These are phyloP conservation scores for Yarrowia sp. DNA, from an alignment of 805 yeast genomes.

Conservation along the genomic window DNA sequence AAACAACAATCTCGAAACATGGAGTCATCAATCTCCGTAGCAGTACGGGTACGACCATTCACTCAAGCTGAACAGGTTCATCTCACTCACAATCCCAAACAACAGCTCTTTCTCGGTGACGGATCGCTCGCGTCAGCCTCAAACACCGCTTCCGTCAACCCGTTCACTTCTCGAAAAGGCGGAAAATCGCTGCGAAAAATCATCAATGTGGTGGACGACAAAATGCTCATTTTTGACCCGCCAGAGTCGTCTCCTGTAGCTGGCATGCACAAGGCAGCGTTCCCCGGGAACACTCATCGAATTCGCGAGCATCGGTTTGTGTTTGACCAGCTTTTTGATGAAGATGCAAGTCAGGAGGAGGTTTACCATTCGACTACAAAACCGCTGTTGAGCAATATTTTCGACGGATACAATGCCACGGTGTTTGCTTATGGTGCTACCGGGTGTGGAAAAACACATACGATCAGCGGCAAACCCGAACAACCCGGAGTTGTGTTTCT, in stretches of 20 bases:
- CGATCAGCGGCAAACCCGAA: slow-evolving; percentile 72
- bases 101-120: slow-evolving; percentile 51
- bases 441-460: slow-evolving; percentile 96
- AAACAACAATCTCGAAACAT: background rate
- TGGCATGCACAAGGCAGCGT: slow-evolving; percentile 46
- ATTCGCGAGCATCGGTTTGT: slow-evolving; percentile 74
- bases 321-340: slow-evolving; percentile 78
- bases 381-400: slow-evolving; percentile 67
- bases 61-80: slow-evolving; percentile 55
- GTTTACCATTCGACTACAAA: slow-evolving; percentile 65
- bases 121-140: slow-evolving; percentile 46
- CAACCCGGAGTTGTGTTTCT: slow-evolving; percentile 77
- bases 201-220: slow-evolving; percentile 76
- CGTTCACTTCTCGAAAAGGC: slow-evolving; percentile 30
- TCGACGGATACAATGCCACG: slow-evolving; percentile 87
- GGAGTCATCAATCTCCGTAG: slow-evolving; percentile 21
- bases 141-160: slow-evolving; percentile 27
- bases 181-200: slow-evolving; percentile 60
- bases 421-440: slow-evolving; percentile 95
- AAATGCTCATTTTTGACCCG: slow-evolving; percentile 86
- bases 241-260: slow-evolving; percentile 63
- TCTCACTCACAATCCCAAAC: slow-evolving; percentile 45
- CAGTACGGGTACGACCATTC: slow-evolving; percentile 77
- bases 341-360: slow-evolving; percentile 58
- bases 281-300: slow-evolving; percentile 45